Evolutionary conservation across 345 rosid genomes (phyloP).

Genomic region (Dovyalis caffra): DNA sequence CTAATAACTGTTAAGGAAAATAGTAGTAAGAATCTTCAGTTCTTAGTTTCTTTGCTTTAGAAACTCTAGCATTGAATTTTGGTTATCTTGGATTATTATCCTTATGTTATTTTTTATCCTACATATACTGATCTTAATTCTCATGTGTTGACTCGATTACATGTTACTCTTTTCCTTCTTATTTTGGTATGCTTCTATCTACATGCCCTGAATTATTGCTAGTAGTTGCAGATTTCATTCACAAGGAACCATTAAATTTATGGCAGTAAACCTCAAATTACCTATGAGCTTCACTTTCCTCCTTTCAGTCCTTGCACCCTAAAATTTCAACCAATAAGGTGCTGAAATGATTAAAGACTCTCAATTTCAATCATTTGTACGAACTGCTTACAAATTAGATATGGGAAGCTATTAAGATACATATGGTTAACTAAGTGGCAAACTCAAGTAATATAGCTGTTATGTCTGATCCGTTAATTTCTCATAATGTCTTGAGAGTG

Average conservation of each 20-base stretch:
- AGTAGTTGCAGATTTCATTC: neutral
- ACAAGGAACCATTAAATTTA: neutral
- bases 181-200: neutral
- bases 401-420: neutral
- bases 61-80: neutral
- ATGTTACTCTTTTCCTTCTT: neutral
- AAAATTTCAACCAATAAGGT: neutral
- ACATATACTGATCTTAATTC: neutral
- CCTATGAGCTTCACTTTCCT: neutral
- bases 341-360: too few species aligned
- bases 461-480: neutral
- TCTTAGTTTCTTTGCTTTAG: neutral
- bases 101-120: neutral
- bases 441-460: neutral
- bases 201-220: neutral
- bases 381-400: neutral
- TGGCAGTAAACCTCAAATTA: neutral
- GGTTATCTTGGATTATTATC: neutral
- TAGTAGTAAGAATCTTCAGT: neutral
- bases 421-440: neutral
- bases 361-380: too few species aligned
- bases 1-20: neutral
- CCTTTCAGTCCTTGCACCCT: neutral
- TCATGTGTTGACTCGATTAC: neutral
- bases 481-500: neutral